A percentile compares a stretch with the other conserved stretches of the same genome.
phyloP scores from a whole-genome alignment of 257 asterid genomes.

The Nemophila menziesii region DNA sequence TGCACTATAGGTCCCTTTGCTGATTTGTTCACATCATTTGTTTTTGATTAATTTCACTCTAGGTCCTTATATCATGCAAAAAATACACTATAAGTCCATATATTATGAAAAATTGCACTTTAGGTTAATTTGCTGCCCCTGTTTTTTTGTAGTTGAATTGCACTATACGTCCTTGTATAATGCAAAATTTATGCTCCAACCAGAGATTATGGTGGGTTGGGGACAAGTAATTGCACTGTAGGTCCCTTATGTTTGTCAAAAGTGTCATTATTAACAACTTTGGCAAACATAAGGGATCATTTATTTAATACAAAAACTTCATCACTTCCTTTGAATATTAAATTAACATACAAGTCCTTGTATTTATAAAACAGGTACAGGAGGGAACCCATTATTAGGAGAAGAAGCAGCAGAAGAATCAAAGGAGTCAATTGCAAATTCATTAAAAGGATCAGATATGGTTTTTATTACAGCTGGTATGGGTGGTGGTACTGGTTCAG shows the following conservation, averaged over 20 bases:
- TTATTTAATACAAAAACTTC: not conserved
- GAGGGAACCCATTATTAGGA: slow-evolving; percentile 90
- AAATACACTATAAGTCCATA: no score
- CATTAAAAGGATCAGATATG: slow-evolving; percentile 96
- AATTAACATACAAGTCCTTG: slow-evolving; percentile 4
- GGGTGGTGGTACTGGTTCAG: slow-evolving; percentile 99
- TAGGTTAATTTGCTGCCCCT: no score
- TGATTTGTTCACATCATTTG: no score
- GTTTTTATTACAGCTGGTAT: slow-evolving; percentile 98
- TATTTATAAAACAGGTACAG: slow-evolving; percentile 56
- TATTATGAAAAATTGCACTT: no score
- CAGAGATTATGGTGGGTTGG: no score
- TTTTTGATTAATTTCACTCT: no score
- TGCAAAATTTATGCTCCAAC: not conserved
- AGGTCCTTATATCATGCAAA: no score
- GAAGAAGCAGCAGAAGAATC: slow-evolving; percentile 99
- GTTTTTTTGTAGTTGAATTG: no score
- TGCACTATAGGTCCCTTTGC: no score
- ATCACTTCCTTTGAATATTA: slow-evolving; percentile 1
- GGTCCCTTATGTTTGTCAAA: not conserved
- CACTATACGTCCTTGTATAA: no score
- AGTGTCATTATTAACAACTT: not conserved
- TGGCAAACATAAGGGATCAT: not conserved
- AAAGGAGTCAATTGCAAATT: slow-evolving; percentile 71
- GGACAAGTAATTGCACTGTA: no score